A percentile compares a stretch with the other conserved stretches of the same genome.
phyloP scores from a whole-genome alignment of 495 filamentous ascomycete genomes.

The Penicillium canescens region DNA sequence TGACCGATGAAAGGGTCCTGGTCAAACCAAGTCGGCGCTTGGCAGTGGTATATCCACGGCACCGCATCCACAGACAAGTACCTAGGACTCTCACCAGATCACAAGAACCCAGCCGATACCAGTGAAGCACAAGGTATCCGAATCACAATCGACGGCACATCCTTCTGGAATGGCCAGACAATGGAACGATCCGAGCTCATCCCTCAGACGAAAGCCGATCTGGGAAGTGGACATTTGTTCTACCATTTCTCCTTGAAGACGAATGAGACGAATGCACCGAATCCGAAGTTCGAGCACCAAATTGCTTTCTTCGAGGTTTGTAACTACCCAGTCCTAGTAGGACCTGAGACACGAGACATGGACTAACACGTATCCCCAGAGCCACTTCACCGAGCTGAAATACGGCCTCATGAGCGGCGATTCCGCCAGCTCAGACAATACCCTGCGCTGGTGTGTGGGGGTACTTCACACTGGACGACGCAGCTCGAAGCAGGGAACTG shows the following conservation, averaged over 20 bases:
- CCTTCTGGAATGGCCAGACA: constrained; percentile 61
- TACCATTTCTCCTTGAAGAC: constrained; percentile 73
- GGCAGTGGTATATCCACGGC: constrained; percentile 76
- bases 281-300: constrained; percentile 65
- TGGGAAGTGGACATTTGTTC: constrained; percentile 61
- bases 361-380: constrained; percentile 35
- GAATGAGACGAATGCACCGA: constrained; percentile 58
- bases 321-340: not conserved
- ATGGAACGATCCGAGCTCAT: constrained; percentile 67
- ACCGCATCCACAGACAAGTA: constrained; percentile 53
- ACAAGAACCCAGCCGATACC: constrained; percentile 68
- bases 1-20: constrained; percentile 52
- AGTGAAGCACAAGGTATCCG: constrained; percentile 64
- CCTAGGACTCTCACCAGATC: constrained; percentile 53
- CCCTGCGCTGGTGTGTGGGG: constrained; percentile 56
- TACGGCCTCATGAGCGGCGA: constrained; percentile 51
- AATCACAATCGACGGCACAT: constrained; percentile 63
- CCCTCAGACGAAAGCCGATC: constrained; percentile 63
- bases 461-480: constrained; percentile 53
- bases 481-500: constrained; percentile 57
- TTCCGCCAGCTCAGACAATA: constrained; percentile 44
- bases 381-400: constrained; percentile 77
- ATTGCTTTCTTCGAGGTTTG: constrained; percentile 64
- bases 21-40: constrained; percentile 64
- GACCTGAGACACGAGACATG: too few species aligned